Base-by-base conservation (phyloP, 2,329 filamentous ascomycete genomes). In the Ascochyta viciae-villosae region DNA sequence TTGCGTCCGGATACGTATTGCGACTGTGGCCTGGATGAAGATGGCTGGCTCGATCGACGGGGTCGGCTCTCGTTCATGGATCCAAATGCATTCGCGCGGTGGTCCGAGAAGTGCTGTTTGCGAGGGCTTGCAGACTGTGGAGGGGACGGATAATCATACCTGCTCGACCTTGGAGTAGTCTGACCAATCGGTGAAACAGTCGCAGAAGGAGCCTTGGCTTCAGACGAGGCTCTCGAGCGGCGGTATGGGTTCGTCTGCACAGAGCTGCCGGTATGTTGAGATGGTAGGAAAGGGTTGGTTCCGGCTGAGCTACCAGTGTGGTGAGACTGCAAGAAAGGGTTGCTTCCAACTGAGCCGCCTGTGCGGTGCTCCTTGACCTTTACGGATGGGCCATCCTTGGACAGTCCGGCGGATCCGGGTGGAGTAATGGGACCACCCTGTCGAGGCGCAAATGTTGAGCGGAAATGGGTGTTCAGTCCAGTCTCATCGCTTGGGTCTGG, bases 401-500 rank as follows among this genome's bases (percentile, higher is more conserved):
- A 27, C 6, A 66, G 55, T 58, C 67, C 61, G 42, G 68, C 67
- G 46, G 65, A 70, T 52, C 52, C 66, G 49, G 72, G 74, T 48
- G 71, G 74, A 57, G 70, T 69, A 44, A 69, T 62, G 33, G 65
- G 68, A 40, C 46, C 50, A 50, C 59, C 53, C 46, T 67, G 60
- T 51, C 74, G 61, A 22, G 74, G 71, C 42, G 74, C 75, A 60
- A 79, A 80, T 8, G 79, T 80, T 43, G 77, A 78, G 52, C 77
- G 74, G 66, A 86, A 84, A 60, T 85, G 84, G 3, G 81, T 79
- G 55, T 85, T 85, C n/a, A 84, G 83, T 41, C 88, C 87, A 43
- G 85, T 89, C 70, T 89, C 86, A 59, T 88, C 83, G 57, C 81
- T 85, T 13, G 89, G 89, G 59, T 90, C 86, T 9, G 87, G 87